These are phyloP conservation scores for Phytopythium litorale DNA, from an alignment of 352 stramenopile genomes.

Conservation along the genomic window DNA sequence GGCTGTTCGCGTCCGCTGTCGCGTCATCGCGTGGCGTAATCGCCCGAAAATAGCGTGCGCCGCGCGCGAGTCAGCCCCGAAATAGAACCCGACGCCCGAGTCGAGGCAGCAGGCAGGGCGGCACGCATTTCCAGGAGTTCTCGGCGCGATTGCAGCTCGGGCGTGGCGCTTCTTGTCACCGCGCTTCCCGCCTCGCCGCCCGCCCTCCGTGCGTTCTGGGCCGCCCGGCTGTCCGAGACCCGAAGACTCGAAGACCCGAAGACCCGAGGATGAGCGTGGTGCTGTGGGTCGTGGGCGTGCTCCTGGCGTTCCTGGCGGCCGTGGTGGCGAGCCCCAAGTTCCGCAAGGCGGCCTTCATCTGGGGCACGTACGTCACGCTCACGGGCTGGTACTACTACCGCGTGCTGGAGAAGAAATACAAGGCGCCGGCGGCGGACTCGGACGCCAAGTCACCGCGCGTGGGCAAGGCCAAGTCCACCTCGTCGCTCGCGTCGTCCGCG, in stretches of 20 bases:
- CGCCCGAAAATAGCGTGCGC: neutral
- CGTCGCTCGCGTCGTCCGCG: constrained; percentile 6
- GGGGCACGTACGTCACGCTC: constrained; percentile 72
- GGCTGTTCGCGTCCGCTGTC: neutral
- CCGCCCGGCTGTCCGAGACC: no score
- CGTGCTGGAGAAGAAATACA: constrained; percentile 62
- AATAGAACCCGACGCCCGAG: neutral
- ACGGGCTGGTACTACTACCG: constrained; percentile 85
- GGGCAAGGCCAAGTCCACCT: constrained; percentile 4
- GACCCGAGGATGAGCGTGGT: constrained; percentile 21
- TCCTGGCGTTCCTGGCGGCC: constrained; percentile 33
- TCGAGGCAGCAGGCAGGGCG: no score
- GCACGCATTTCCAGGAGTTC: no score
- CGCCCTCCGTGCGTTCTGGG: no score
- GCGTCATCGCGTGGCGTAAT: neutral
- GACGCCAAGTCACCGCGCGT: constrained; percentile 19
- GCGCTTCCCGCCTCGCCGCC: no score
- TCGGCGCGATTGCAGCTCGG: no score
- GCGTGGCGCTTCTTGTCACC: no score
- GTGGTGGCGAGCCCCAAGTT: constrained; percentile 41
- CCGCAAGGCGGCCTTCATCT: constrained; percentile 67
- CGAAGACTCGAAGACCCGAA: neutral
- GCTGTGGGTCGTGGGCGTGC: constrained; percentile 35
- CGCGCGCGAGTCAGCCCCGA: neutral
- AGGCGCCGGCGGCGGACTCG: constrained; percentile 6